phyloP scores from a whole-genome alignment of 805 yeast genomes.

The Pichia deserticola region DNA sequence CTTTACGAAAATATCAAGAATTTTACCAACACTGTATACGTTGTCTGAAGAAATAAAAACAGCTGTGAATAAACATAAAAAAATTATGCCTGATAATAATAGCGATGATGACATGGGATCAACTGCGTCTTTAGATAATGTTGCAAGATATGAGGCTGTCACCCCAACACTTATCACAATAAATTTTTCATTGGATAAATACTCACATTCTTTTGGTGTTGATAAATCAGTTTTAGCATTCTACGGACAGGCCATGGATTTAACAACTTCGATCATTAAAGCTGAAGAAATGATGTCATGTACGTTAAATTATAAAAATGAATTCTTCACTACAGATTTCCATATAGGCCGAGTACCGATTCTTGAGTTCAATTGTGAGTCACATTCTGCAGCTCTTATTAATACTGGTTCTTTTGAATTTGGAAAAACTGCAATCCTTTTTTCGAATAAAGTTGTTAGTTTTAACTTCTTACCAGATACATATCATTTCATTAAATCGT shows the following conservation, averaged over 20 bases:
- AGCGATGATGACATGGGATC: conserved; percentile 7
- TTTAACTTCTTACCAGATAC: conserved; percentile 19
- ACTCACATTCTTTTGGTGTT: conserved; percentile 17
- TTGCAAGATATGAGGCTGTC: conserved; percentile 1
- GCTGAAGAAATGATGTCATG: conserved; percentile 15
- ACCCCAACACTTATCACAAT: conserved; percentile 15
- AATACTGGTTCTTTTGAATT: conserved; percentile 17
- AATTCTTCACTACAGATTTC: conserved; percentile 7
- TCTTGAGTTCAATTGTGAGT: conserved; percentile 11
- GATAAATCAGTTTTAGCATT: conserved; percentile 15
- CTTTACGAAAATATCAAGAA: conserved; percentile 6
- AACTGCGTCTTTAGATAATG: conserved; percentile 2
- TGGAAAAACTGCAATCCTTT: conserved; percentile 18
- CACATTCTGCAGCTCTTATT: conserved; percentile 12
- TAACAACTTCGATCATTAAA: conserved; percentile 16
- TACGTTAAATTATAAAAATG: conserved; percentile 12
- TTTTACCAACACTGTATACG: conserved; percentile 1
- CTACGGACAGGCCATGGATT: conserved; percentile 15
- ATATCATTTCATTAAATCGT: conserved; percentile 12
- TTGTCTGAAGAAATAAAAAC: conserved; percentile 3
- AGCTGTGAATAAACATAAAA: not conserved
- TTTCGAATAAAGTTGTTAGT: conserved; percentile 10
- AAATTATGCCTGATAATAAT: not conserved
- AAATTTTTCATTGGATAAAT: conserved; percentile 16
- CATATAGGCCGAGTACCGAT: conserved; percentile 8